These are phyloP conservation scores for Ceratonia siliqua DNA, from an alignment of 306 rosid genomes.

Conservation along the genomic window DNA sequence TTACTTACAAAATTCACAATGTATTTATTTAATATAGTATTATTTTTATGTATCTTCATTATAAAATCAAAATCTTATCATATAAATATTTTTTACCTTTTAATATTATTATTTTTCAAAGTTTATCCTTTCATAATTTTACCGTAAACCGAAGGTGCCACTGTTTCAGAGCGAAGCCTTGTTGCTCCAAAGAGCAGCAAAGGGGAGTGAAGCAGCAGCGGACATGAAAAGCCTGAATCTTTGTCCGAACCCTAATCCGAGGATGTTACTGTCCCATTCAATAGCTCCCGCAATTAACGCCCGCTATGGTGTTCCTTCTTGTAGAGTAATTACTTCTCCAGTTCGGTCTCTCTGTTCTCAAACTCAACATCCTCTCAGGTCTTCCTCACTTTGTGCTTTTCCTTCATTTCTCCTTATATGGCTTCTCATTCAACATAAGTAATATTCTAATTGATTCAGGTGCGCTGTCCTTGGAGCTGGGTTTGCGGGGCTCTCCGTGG, in stretches of 20 bases:
- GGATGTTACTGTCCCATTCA: constrained; percentile 8
- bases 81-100: too few species aligned
- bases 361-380: constrained; percentile 61
- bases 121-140: too few species aligned
- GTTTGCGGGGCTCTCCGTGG: constrained; percentile 85
- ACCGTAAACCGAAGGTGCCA: too few species aligned
- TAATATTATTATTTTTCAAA: too few species aligned
- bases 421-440: not conserved
- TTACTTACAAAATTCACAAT: too few species aligned
- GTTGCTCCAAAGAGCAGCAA: not conserved
- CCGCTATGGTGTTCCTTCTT: constrained; percentile 13
- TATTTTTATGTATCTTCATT: too few species aligned
- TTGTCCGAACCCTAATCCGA: constrained; percentile 22
- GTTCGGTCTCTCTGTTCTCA: constrained; percentile 41
- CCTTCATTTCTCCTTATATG: not conserved
- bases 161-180: too few species aligned
- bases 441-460: constrained; percentile 31
- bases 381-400: not conserved
- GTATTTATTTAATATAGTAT: too few species aligned
- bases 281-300: not conserved
- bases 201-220: too few species aligned
- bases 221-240: constrained; percentile 5
- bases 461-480: constrained; percentile 98
- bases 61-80: too few species aligned
- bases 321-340: not conserved